Evolutionary conservation across 495 filamentous ascomycete species (phyloP).

Genomic region (Entonaema liquescens): DNA sequence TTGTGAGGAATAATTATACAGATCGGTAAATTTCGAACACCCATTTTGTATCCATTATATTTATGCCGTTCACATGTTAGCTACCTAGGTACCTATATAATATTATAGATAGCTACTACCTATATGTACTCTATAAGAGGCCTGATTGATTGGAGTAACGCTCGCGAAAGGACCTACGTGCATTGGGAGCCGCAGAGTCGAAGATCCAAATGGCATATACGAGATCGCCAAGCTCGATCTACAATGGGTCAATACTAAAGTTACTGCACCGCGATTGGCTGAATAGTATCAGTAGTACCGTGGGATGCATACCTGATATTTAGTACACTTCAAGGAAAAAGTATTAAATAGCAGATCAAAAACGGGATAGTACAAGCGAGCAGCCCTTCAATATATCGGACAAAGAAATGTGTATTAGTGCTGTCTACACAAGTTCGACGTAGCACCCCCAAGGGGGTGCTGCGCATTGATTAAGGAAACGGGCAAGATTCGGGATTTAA

Average conservation of each 20-base stretch:
- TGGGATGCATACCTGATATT: no score
- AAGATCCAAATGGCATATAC: neutral
- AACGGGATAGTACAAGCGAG: no score
- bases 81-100: no score
- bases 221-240: constrained; percentile 19
- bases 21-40: neutral
- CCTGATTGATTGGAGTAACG: neutral
- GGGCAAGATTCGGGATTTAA: no score
- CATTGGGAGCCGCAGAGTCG: neutral
- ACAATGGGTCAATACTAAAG: neutral
- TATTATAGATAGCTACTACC: no score
- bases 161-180: neutral
- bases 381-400: no score
- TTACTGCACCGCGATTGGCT: neutral
- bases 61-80: neutral
- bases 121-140: neutral
- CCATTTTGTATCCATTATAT: neutral
- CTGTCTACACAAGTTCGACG: no score
- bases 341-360: no score
- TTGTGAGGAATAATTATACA: neutral
- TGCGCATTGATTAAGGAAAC: no score
- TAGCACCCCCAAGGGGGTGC: no score
- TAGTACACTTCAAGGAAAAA: no score
- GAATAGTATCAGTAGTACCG: neutral
- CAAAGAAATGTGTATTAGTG: no score